A percentile compares a stretch with the other conserved stretches of the same genome.
phyloP scores from a whole-genome alignment of 345 rosid genomes.

The Pistacia atlantica region DNA sequence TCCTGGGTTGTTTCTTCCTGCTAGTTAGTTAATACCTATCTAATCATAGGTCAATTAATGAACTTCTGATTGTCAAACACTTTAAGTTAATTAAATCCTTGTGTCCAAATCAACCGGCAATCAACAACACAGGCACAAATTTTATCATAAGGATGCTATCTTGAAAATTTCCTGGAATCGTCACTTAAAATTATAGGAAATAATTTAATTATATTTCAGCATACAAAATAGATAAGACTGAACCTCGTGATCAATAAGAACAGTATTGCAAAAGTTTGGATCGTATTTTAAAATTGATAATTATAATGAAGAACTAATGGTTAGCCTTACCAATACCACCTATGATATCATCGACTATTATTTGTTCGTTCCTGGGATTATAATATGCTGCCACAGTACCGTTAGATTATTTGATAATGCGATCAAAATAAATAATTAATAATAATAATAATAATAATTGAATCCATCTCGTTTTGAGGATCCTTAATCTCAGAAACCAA shows the following conservation, averaged over 20 bases:
- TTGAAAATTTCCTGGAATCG: slow-evolving; percentile 1
- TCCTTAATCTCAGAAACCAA: slow-evolving; percentile 10
- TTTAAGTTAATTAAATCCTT: neutral
- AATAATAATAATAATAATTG: neutral
- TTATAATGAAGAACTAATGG: neutral
- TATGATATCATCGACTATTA: slow-evolving; percentile 15
- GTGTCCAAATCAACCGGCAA: neutral
- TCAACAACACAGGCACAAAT: neutral
- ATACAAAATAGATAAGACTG: neutral
- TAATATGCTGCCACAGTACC: neutral
- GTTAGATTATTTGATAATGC: neutral
- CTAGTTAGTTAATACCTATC: too few relatives aligned
- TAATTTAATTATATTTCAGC: neutral
- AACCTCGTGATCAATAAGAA: too few relatives aligned
- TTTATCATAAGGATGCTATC: neutral
- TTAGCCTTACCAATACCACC: neutral
- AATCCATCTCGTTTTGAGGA: slow-evolving; percentile 3
- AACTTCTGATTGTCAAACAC: neutral
- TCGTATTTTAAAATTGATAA: too few relatives aligned
- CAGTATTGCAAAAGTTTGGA: too few relatives aligned
- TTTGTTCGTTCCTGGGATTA: slow-evolving; percentile 17
- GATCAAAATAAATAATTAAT: neutral
- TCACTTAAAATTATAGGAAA: too few relatives aligned
- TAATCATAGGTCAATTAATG: neutral
- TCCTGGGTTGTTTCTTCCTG: too few relatives aligned